These are phyloP conservation scores for Austroboletus festivus DNA, from an alignment of 768 basidiomycete genomes.

Conservation along the genomic window DNA sequence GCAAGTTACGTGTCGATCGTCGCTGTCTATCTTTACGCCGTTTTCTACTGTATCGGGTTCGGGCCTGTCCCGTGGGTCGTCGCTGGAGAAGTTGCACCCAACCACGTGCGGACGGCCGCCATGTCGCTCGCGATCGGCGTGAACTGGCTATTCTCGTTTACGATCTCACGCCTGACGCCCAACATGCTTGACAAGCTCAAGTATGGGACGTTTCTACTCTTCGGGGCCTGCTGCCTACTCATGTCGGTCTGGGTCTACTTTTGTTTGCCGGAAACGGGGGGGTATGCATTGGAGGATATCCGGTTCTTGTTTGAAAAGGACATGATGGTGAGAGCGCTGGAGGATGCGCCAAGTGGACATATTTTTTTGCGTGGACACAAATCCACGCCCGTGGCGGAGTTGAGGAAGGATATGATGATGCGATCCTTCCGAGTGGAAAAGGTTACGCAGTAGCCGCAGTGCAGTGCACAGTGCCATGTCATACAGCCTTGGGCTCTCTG, in stretches of 20 bases:
- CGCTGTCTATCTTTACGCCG: slow-evolving; percentile 37
- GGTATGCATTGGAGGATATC: slow-evolving; percentile 39
- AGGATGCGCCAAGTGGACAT: slow-evolving; percentile 35
- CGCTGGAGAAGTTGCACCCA: slow-evolving; percentile 36
- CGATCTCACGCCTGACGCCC: slow-evolving; percentile 37
- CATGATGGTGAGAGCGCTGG: slow-evolving; percentile 29
- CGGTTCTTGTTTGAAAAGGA: slow-evolving; percentile 36
- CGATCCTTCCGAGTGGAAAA: no score
- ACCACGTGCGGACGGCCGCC: slow-evolving; percentile 36
- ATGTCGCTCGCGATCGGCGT: slow-evolving; percentile 32
- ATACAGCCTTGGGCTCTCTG: no score
- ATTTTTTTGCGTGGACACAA: slow-evolving; percentile 26
- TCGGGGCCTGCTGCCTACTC: slow-evolving; percentile 31
- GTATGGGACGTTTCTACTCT: slow-evolving; percentile 34
- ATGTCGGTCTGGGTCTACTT: slow-evolving; percentile 37
- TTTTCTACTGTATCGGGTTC: slow-evolving; percentile 36
- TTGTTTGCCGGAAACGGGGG: slow-evolving; percentile 40
- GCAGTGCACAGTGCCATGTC: no score
- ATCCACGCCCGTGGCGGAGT: slow-evolving; percentile 28
- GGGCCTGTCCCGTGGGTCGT: slow-evolving; percentile 32
- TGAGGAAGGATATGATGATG: slow-evolving; percentile 11
- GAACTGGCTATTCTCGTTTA: slow-evolving; percentile 39
- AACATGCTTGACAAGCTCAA: slow-evolving; percentile 33
- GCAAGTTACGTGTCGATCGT: slow-evolving; percentile 38
- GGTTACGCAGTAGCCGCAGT: no score